Evolutionary conservation across 2,329 filamentous ascomycete species (phyloP), one percentile per base, ranked within the genome.

Genomic region (Pezicula rhizophila): DNA sequence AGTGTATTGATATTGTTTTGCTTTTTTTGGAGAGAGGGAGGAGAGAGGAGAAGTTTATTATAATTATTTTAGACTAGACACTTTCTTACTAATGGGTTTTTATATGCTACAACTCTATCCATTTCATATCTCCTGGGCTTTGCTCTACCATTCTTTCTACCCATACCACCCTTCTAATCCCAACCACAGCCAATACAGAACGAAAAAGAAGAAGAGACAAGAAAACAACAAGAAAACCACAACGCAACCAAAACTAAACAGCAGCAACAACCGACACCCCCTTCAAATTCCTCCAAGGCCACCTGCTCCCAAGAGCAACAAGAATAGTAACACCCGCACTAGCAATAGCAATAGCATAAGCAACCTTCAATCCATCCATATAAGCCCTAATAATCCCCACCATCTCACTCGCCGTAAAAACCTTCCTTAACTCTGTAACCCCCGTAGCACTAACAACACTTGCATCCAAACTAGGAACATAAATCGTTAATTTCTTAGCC

Each of bases 301-400:
- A 72, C 11, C 56, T 58, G 8, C 65, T 66, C 23, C 52, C 60
- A 4, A 70, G 49, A 14, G 60, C 60, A 15, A 70, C 48, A 3
- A 70, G 31, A 4, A 68, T 62, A 0, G 70, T 64, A 23, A 74
- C 46, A 2, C 71, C 71, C 2, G 66, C 71, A 26, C 23, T 74
- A 4, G 82, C 61, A 17, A 75, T 70, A 12, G 74, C 73, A 54
- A 84, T 70, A 8, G 80, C 84, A 35, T 82, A 77, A 4, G 75
- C 72, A 7, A 85, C 80, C 60, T 84, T 81, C 57, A 84, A 78
- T 0, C 79, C 78, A 46, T 77, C 66, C 57, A 78, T 85, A 67
- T 88, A 88, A 0, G 79, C 80, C 0, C 64, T 54, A 23, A 85
- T 70, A 37, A 87, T 80, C 0, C 71, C 68, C 0, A 67, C 59